Evolutionary conservation across 305 asterid genomes (phyloP).

Genomic region (Fraxinus floribunda): DNA sequence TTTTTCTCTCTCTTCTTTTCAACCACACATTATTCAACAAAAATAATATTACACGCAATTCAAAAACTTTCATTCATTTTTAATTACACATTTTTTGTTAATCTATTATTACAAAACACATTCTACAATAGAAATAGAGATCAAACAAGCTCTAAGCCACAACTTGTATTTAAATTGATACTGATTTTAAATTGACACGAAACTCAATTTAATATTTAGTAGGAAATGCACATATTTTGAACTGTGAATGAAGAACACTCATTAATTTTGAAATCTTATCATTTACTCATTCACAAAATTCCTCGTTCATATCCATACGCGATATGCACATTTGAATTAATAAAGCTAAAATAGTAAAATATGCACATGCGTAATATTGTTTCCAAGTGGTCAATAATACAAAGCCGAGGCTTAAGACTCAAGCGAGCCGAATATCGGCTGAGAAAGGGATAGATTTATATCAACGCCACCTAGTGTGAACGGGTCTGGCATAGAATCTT

Average conservation of each 20-base stretch:
- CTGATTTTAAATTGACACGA: background rate
- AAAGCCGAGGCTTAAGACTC: background rate
- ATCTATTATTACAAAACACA: too few species aligned
- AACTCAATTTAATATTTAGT: background rate
- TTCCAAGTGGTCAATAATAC: background rate
- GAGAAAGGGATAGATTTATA: background rate
- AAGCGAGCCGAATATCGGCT: slow-evolving; percentile 6
- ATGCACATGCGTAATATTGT: background rate
- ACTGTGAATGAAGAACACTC: background rate
- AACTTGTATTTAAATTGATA: too few species aligned
- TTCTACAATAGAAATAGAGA: too few species aligned
- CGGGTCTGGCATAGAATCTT: slow-evolving; percentile 13
- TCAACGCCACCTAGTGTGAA: slow-evolving; percentile 19
- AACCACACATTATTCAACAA: too few species aligned
- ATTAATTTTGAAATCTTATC: background rate
- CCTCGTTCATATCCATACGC: background rate
- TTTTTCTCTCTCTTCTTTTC: too few species aligned
- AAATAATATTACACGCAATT: too few species aligned
- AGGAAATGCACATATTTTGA: background rate
- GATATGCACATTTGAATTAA: background rate
- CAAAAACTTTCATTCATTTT: too few species aligned
- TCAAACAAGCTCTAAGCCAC: too few species aligned
- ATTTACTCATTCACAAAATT: background rate
- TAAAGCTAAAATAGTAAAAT: background rate
- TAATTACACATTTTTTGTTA: too few species aligned